Evolutionary conservation across 225 moss, liverwort and hornwort genomes (phyloP).

Genomic region (Pleurozium schreberi): DNA sequence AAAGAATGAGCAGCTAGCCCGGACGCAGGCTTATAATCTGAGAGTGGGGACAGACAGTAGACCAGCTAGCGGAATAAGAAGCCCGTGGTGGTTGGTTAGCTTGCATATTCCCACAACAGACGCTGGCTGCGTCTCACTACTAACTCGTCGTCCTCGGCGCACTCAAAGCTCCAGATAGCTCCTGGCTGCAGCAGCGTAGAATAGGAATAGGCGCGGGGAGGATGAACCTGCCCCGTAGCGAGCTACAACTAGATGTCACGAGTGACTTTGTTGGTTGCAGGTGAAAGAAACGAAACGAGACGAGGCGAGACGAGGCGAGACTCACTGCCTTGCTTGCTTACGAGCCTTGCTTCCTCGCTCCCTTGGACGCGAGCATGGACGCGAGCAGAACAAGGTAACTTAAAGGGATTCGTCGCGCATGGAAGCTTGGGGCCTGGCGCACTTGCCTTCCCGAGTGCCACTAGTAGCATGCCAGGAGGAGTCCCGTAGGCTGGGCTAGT

Average conservation of each 20-base stretch:
- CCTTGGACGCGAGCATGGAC: background rate
- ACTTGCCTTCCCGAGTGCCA: background rate
- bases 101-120: background rate
- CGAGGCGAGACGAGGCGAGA: background rate
- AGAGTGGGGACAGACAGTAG: background rate
- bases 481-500: background rate
- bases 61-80: background rate
- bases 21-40: background rate
- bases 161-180: background rate
- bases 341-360: background rate
- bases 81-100: background rate
- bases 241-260: constrained; percentile 8
- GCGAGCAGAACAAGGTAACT: background rate
- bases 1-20: background rate
- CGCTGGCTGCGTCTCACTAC: background rate
- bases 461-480: background rate
- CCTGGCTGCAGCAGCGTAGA: background rate
- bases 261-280: constrained; percentile 2
- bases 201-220: background rate
- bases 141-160: background rate
- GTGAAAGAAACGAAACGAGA: background rate
- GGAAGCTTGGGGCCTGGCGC: background rate
- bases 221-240: background rate
- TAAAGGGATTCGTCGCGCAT: background rate
- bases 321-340: background rate